Percentiles rank a stretch among this genome's conserved stretches.
Evolutionary conservation across 331 rosid genomes (phyloP).

Genomic region (Erythrophleum ivorense): DNA sequence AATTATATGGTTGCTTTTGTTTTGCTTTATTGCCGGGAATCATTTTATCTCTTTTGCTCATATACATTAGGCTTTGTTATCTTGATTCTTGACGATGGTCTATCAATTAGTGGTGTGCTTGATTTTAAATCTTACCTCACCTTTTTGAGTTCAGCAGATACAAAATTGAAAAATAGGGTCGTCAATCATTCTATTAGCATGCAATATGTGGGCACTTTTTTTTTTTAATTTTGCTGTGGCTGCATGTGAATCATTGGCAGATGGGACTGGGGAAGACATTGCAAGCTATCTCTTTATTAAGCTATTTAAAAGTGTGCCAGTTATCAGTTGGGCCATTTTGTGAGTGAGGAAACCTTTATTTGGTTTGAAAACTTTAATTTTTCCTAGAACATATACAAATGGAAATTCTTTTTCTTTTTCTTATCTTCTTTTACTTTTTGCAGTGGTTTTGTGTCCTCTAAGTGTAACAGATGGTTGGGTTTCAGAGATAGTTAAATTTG

Average conservation of each 20-base stretch:
- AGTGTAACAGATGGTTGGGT: conserved; percentile 97
- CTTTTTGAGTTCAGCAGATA: conserved; percentile 29
- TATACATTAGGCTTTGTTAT: conserved; percentile 8
- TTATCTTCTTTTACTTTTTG: conserved; percentile 38
- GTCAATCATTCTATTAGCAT: conserved; percentile 19
- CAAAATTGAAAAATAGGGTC: conserved; percentile 30
- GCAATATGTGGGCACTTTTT: conserved; percentile 26
- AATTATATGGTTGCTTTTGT: conserved; percentile 18
- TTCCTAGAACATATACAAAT: conserved; percentile 10
- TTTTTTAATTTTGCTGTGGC: conserved; percentile 14
- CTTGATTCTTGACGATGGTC: conserved; percentile 21
- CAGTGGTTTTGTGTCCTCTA: conserved; percentile 93
- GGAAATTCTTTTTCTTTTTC: conserved; percentile 27
- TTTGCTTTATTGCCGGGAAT: neutral
- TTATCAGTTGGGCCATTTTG: conserved; percentile 82
- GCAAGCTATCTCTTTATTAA: conserved; percentile 86
- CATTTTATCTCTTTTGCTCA: conserved; percentile 14
- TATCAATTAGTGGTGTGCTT: conserved; percentile 18
- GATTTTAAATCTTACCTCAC: conserved; percentile 6
- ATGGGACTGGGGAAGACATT: conserved; percentile 98
- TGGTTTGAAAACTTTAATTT: conserved; percentile 31
- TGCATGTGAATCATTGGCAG: conserved; percentile 54
- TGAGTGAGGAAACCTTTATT: conserved; percentile 55
- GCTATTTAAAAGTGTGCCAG: conserved; percentile 71
- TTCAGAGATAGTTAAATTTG: conserved; percentile 74